Percentiles rank a stretch among this genome's conserved stretches.
Evolutionary conservation across 371 early-diverging fungal species (phyloP).

Genomic region (Mucor circinelloides): DNA sequence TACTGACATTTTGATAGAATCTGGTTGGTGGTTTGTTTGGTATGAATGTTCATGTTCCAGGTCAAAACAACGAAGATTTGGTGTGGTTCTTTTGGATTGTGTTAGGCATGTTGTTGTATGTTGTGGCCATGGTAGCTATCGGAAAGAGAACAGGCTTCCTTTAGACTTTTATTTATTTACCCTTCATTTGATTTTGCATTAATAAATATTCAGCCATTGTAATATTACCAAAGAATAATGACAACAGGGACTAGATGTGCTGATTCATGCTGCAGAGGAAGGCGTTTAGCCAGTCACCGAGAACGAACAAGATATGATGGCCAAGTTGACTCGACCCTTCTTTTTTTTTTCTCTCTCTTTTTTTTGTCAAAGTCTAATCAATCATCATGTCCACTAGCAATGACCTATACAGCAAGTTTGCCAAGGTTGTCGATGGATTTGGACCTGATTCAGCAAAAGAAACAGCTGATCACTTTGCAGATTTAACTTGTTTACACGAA

Average conservation of each 20-base stretch:
- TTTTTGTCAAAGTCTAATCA: neutral
- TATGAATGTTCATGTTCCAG: conserved; percentile 88
- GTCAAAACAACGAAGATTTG: conserved; percentile 63
- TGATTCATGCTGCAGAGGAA: neutral
- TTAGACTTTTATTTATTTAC: conserved; percentile 5
- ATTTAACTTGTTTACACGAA: neutral
- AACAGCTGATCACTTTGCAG: neutral
- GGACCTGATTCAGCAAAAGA: neutral
- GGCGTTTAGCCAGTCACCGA: neutral
- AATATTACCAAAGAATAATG: neutral
- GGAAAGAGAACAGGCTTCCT: conserved; percentile 42
- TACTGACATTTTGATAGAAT: conserved; percentile 43
- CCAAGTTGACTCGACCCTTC: neutral
- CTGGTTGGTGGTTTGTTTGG: conserved; percentile 81
- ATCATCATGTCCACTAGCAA: neutral
- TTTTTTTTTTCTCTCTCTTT: neutral
- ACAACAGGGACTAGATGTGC: neutral
- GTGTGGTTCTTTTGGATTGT: conserved; percentile 83
- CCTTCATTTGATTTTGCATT: neutral
- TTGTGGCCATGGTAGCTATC: conserved; percentile 36
- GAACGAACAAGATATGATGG: neutral
- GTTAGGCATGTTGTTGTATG: conserved; percentile 51
- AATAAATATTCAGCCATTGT: neutral
- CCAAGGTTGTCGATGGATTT: neutral
- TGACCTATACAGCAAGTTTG: conserved; percentile 5